These are phyloP conservation scores for Pleurotus platypus DNA, from an alignment of 768 basidiomycete genomes.

Conservation along the genomic window DNA sequence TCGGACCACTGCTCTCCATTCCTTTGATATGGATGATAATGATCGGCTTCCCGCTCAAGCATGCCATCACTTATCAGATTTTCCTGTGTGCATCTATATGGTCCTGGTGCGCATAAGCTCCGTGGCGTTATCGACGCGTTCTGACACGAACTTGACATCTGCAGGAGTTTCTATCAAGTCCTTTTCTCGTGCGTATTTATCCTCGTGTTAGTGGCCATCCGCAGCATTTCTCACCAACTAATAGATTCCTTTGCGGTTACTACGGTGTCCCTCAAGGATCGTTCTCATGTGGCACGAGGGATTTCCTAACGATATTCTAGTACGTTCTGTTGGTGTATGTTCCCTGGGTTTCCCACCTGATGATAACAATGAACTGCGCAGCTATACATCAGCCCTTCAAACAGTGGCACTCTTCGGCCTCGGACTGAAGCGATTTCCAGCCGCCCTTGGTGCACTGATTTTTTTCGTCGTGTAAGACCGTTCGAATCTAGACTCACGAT, in stretches of 20 bases:
- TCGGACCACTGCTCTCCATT: neutral
- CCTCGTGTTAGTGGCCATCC: neutral
- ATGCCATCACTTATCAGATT: slow-evolving; percentile 7
- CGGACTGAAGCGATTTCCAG: slow-evolving; percentile 40
- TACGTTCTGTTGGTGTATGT: slow-evolving; percentile 18
- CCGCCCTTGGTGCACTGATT: slow-evolving; percentile 32
- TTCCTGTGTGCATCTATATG: slow-evolving; percentile 7
- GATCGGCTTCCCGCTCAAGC: neutral
- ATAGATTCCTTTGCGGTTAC: slow-evolving; percentile 12
- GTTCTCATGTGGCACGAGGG: slow-evolving; percentile 37
- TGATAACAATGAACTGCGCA: slow-evolving; percentile 13
- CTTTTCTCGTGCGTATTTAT: slow-evolving; percentile 4
- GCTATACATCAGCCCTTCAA: slow-evolving; percentile 24
- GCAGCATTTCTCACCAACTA: neutral
- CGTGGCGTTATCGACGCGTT: neutral
- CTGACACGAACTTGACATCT: neutral
- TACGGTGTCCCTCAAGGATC: slow-evolving; percentile 7
- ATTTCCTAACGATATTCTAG: slow-evolving; percentile 45
- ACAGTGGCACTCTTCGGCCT: slow-evolving; percentile 53
- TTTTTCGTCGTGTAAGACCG: slow-evolving; percentile 35
- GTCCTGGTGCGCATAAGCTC: slow-evolving; percentile 5
- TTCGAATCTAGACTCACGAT: no score
- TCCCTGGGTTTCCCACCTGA: neutral
- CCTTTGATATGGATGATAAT: slow-evolving; percentile 2
- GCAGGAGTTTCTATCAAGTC: slow-evolving; percentile 7